phyloP scores from a whole-genome alignment of 306 rosid genomes.

The Glycine tomentella region DNA sequence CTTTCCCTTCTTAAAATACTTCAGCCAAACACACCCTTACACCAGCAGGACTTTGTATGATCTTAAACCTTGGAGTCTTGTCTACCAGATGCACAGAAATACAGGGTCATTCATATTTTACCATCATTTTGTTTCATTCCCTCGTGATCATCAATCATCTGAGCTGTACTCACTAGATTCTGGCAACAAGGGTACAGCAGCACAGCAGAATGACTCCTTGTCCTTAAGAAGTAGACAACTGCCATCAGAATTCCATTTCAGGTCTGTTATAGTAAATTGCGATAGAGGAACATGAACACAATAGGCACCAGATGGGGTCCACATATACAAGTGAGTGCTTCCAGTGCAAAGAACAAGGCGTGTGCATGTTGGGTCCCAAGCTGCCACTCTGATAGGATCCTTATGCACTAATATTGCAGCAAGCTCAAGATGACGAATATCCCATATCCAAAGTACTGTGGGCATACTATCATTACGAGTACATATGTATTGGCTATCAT shows the following conservation, averaged over 20 bases:
- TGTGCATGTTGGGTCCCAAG: conserved; percentile 88
- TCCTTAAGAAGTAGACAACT: conserved; percentile 94
- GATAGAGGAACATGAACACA: conserved; percentile 80
- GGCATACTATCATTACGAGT: conserved; percentile 97
- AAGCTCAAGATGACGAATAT: conserved; percentile 84
- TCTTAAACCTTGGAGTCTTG: conserved; percentile 26
- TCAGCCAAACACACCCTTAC: neutral
- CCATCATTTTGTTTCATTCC: conserved; percentile 34
- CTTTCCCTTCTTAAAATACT: neutral
- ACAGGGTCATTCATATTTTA: conserved; percentile 38
- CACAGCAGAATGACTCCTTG: conserved; percentile 92
- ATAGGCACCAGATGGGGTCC: conserved; percentile 94
- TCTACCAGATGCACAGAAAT: conserved; percentile 23
- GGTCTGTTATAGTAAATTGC: conserved; percentile 70
- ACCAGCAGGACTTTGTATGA: conserved; percentile 13
- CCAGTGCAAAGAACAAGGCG: conserved; percentile 88
- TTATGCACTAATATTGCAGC: conserved; percentile 90
- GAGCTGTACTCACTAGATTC: conserved; percentile 93
- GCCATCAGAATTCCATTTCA: conserved; percentile 96
- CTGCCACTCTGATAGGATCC: conserved; percentile 83
- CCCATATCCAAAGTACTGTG: conserved; percentile 92
- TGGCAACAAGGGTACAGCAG: conserved; percentile 68
- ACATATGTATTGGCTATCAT: conserved; percentile 88
- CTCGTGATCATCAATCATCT: conserved; percentile 61
- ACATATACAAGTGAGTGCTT: conserved; percentile 88